phyloP scores from a whole-genome alignment of 1,284 basidiomycete species.

The Heterobasidion annosum region DNA sequence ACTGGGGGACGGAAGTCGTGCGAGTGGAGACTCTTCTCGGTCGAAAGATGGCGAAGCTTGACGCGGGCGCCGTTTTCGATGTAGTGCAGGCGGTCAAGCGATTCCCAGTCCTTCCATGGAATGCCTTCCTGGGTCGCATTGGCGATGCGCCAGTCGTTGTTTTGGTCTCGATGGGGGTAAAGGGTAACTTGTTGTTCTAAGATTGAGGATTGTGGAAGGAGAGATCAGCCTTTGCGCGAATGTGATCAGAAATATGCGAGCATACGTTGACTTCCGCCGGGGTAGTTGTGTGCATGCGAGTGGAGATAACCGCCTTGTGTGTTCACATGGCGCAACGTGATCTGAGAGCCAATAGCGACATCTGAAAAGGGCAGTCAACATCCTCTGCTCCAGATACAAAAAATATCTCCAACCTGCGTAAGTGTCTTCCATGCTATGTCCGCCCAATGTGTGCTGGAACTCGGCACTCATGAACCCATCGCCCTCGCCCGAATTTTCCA shows the following conservation, averaged over 20 bases:
- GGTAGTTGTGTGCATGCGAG: slow-evolving; percentile 88
- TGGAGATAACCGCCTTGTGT: slow-evolving; percentile 98
- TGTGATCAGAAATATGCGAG: slow-evolving; percentile 6
- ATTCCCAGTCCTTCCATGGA: slow-evolving; percentile 46
- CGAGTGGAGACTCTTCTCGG: slow-evolving; percentile 86
- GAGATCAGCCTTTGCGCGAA: not conserved
- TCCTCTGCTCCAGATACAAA: not conserved
- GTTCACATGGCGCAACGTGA: slow-evolving; percentile 86
- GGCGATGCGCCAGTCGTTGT: slow-evolving; percentile 85
- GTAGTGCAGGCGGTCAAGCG: slow-evolving; percentile 45
- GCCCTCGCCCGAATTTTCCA: slow-evolving; percentile 88
- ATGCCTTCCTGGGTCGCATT: slow-evolving; percentile 53
- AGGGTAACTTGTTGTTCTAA: slow-evolving; percentile 96
- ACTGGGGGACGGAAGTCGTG: slow-evolving; percentile 93
- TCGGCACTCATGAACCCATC: slow-evolving; percentile 99
- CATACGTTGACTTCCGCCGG: slow-evolving; percentile 77
- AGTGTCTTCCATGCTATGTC: slow-evolving; percentile 88
- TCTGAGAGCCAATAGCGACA: slow-evolving; percentile 76
- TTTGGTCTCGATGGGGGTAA: slow-evolving; percentile 91
- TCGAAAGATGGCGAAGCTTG: slow-evolving; percentile 76
- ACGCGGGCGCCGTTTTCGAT: slow-evolving; percentile 67
- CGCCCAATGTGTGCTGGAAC: slow-evolving; percentile 95
- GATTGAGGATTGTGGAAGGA: not conserved
- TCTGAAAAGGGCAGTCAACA: slow-evolving; percentile 35
- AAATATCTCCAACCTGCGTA: slow-evolving; percentile 56